Evolutionary conservation across 192 early-diverging fungal genomes (phyloP).

Genomic region (Podila horticola): DNA sequence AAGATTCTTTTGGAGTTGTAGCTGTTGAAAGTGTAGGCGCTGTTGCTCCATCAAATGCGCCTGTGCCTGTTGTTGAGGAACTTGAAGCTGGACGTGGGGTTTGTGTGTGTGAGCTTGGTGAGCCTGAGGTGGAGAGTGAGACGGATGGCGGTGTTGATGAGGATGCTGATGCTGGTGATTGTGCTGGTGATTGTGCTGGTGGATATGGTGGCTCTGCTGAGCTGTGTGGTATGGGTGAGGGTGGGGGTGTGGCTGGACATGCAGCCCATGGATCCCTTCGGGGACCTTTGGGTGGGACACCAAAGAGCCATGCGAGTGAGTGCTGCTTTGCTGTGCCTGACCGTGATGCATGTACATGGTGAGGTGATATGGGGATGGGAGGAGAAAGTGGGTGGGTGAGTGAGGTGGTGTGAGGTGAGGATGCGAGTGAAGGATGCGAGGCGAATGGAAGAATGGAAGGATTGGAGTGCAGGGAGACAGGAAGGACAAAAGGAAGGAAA

Average conservation of each 20-base stretch:
- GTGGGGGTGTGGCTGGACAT: background rate
- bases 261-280: background rate
- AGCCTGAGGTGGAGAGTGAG: background rate
- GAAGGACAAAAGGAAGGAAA: background rate
- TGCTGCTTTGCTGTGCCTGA: background rate
- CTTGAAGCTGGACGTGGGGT: background rate
- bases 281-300: background rate
- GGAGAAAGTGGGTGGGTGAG: background rate
- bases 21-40: constrained; percentile 2
- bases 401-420: background rate
- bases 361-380: background rate
- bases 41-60: background rate
- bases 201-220: background rate
- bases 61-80: background rate
- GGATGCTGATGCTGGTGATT: too few species aligned
- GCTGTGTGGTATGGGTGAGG: background rate
- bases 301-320: background rate
- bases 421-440: background rate
- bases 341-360: background rate
- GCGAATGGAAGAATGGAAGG: background rate
- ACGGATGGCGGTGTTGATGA: background rate
- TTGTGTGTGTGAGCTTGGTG: background rate
- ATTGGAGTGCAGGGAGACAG: background rate
- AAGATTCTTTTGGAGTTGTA: constrained; percentile 13
- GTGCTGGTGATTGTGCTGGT: too few species aligned